Evolutionary conservation across 345 rosid genomes (phyloP).

Genomic region (Ceriops zippeliana): DNA sequence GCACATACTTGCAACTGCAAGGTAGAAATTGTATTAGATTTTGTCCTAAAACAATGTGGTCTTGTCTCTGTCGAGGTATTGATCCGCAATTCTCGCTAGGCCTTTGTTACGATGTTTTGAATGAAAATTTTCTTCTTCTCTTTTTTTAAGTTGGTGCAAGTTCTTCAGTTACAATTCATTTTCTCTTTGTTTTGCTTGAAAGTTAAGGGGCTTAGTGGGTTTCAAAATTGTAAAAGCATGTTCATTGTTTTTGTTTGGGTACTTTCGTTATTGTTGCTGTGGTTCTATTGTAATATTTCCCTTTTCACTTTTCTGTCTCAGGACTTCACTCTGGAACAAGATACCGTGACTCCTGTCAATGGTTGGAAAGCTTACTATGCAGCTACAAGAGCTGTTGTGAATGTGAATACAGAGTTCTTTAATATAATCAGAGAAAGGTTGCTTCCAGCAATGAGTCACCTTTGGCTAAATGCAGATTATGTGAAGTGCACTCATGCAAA

Average conservation of each 20-base stretch:
- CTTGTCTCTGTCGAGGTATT: too few relatives aligned
- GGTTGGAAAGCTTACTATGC: constrained; percentile 99
- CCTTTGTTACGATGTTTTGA: too few relatives aligned
- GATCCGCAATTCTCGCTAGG: too few relatives aligned
- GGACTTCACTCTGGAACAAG: constrained; percentile 97
- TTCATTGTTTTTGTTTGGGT: neutral
- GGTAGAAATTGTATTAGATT: too few relatives aligned
- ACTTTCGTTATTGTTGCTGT: too few relatives aligned
- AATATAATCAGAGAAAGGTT: constrained; percentile 73
- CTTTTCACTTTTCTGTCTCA: constrained; percentile 14
- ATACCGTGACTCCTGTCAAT: constrained; percentile 64
- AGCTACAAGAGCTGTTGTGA: constrained; percentile 80
- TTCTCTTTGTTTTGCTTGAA: neutral
- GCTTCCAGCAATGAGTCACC: constrained; percentile 65
- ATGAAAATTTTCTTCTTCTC: too few relatives aligned
- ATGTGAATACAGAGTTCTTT: constrained; percentile 77
- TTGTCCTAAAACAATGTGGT: too few relatives aligned
- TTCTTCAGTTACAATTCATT: too few relatives aligned
- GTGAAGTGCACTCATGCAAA: constrained; percentile 88
- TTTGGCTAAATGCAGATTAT: constrained; percentile 91
- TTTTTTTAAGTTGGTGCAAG: too few relatives aligned
- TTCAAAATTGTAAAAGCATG: neutral
- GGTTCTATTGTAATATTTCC: neutral
- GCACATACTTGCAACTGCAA: too few relatives aligned
- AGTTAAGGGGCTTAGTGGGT: neutral